Percentiles rank a stretch among this genome's conserved stretches.
These are phyloP conservation scores for Hemisphaericaspora xylofermentans DNA, from an alignment of 1,139 yeast species.

Conservation along the genomic window DNA sequence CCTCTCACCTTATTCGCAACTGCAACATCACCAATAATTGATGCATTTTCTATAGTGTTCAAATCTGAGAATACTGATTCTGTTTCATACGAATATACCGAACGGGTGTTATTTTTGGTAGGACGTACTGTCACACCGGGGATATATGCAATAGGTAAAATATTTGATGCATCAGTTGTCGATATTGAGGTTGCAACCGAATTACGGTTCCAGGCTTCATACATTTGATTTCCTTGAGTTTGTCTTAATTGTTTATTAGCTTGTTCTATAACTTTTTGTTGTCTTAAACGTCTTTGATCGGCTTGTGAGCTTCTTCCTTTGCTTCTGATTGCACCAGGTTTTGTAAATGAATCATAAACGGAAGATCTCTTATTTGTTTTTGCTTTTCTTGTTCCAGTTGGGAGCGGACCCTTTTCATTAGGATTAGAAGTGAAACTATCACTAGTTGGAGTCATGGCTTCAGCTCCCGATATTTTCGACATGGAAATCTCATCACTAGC, in stretches of 20 bases:
- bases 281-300: conserved; percentile 22
- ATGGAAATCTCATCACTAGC: conserved; percentile 18
- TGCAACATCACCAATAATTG: conserved; percentile 51
- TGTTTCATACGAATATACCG: conserved; percentile 48
- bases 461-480: background rate
- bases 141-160: conserved; percentile 89
- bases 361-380: conserved; percentile 35
- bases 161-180: conserved; percentile 76
- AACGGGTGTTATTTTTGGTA: conserved; percentile 45
- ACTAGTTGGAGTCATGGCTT: conserved; percentile 1
- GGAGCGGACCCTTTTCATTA: background rate
- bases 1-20: conserved; percentile 24
- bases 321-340: conserved; percentile 25
- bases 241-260: conserved; percentile 14
- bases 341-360: conserved; percentile 47
- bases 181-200: conserved; percentile 61
- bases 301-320: conserved; percentile 12
- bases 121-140: conserved; percentile 86
- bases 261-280: conserved; percentile 17
- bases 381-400: conserved; percentile 5
- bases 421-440: background rate
- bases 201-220: conserved; percentile 29
- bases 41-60: conserved; percentile 53
- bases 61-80: conserved; percentile 55
- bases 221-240: conserved; percentile 17